Evolutionary conservation across 768 basidiomycete species (phyloP).

Genomic region (Boletus sensibilis): DNA sequence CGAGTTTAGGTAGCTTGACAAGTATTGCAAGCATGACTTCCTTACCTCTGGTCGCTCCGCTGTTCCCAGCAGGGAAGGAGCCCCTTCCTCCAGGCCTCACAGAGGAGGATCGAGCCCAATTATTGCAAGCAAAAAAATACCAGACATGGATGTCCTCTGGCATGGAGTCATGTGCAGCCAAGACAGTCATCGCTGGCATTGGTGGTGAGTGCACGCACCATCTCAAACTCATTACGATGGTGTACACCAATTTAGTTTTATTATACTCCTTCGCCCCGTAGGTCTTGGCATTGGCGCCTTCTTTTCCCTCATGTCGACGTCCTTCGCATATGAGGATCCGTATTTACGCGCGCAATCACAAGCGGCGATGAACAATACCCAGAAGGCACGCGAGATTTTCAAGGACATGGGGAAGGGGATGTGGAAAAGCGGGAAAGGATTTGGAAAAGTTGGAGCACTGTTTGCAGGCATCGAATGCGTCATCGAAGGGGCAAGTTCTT

Average conservation of each 20-base stretch:
- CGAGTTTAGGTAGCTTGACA: background rate
- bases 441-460: conserved; percentile 90
- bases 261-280: conserved; percentile 29
- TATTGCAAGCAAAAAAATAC: conserved; percentile 73
- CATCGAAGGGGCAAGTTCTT: conserved; percentile 79
- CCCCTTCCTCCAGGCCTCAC: conserved; percentile 82
- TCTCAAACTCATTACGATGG: background rate
- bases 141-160: conserved; percentile 65
- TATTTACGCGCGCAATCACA: conserved; percentile 64
- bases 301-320: conserved; percentile 94
- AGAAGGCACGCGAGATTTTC: conserved; percentile 83
- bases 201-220: conserved; percentile 57
- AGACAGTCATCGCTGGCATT: conserved; percentile 77
- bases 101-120: conserved; percentile 71
- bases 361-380: conserved; percentile 55
- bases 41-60: conserved; percentile 54
- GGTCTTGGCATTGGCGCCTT: conserved; percentile 93
- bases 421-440: conserved; percentile 87
- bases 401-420: conserved; percentile 94
- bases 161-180: conserved; percentile 85
- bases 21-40: conserved; percentile 18
- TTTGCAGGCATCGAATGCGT: conserved; percentile 96
- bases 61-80: conserved; percentile 84
- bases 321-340: conserved; percentile 95
- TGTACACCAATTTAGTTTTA: conserved; percentile 6